Evolutionary conservation across 768 basidiomycete genomes (phyloP), one percentile per base, ranked within the genome.

Genomic region (Epithele typhae): DNA sequence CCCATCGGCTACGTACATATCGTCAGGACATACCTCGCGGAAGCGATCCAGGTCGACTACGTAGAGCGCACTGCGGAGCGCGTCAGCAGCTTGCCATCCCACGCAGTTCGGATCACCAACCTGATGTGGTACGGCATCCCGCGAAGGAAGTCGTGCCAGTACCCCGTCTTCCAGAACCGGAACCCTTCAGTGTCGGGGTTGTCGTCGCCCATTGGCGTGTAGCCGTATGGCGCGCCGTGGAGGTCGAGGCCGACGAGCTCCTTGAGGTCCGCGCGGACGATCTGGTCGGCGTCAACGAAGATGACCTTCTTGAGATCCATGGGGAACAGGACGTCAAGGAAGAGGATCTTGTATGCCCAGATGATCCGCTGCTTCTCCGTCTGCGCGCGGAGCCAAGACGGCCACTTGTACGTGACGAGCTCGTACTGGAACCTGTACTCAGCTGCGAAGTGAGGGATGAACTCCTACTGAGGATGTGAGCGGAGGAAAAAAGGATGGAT

Each of bases 271-370:
- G 92, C 82, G 3, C 96, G 84, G 7, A 99, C 93, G 49, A 99
- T 98, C 68, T 93, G 92, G 64, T 95, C 92, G 0, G 95, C 95
- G 60, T 98, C 96, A 40, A 99, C 95, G 61, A 99, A 98, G 56
- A 99, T 94, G 52, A 99, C 95, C 64, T 96, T 96, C 71, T 97
- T 94, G 48, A 99, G 79, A 66, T 95, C 91, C 86, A 98, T 93
- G 2, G 96, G 96, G 79, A 99, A 99, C 6, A 98, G 78, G 14
- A 98, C 94, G 58, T 99, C 96, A 14, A 99, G 80, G 78, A 99
- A 99, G 35, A 99, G 82, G 53, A 99, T 99, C 70, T 99, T 98
- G 75, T 98, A 99, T 0, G 91, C 95, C 96, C 96, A 98, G 56
- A 99, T 99, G 46, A 95, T 86, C 9, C 96, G 79, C 65, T 99